These are phyloP conservation scores for Acephala macrosclerotiorum DNA, from an alignment of 2,329 filamentous ascomycete species.

Conservation along the genomic window DNA sequence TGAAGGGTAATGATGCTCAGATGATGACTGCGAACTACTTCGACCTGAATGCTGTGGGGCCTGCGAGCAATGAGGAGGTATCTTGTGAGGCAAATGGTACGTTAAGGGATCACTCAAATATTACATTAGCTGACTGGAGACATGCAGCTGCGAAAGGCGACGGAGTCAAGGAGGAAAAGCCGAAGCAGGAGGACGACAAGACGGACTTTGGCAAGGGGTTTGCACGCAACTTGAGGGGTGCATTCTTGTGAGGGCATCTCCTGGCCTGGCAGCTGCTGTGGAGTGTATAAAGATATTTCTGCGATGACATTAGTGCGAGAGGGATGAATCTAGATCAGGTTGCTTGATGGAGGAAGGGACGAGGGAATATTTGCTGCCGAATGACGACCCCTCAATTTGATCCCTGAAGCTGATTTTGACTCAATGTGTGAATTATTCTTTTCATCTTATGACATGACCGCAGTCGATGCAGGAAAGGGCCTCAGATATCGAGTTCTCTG, in stretches of 20 bases:
- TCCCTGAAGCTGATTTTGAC: too few species aligned
- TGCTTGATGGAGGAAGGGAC: too few species aligned
- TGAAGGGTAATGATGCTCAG: background rate
- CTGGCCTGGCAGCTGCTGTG: too few species aligned
- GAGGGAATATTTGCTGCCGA: too few species aligned
- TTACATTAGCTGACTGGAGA: background rate
- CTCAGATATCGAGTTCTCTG: background rate
- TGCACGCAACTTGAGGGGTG: background rate
- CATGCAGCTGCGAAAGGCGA: background rate
- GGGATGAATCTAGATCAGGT: too few species aligned
- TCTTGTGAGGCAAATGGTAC: background rate
- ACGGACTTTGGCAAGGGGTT: background rate
- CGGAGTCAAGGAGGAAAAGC: background rate
- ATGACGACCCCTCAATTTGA: too few species aligned
- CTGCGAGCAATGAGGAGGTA: background rate
- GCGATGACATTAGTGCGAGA: too few species aligned
- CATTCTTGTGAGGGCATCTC: background rate
- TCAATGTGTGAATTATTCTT: too few species aligned
- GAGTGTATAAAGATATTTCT: too few species aligned
- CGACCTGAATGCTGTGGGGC: background rate
- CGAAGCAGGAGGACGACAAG: background rate
- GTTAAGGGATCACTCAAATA: background rate
- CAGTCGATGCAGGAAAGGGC: too few species aligned
- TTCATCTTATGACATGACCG: too few species aligned
- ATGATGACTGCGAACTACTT: background rate